These are phyloP conservation scores for Pythium rhizo-oryzae DNA, from an alignment of 352 stramenopile species.

Conservation along the genomic window DNA sequence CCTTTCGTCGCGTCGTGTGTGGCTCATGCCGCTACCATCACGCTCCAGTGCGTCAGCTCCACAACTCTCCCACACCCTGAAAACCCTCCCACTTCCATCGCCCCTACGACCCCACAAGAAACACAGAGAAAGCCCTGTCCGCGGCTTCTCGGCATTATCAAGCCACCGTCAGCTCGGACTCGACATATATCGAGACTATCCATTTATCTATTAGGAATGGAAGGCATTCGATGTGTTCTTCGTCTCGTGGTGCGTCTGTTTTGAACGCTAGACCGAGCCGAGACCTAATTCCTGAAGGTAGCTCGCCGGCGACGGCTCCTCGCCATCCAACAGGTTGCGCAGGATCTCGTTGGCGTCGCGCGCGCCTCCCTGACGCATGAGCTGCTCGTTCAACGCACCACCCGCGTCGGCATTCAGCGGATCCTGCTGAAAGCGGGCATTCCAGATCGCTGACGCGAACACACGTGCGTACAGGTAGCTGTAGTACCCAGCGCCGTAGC, in stretches of 20 bases:
- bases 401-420: conserved; percentile 67
- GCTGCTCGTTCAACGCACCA: conserved; percentile 59
- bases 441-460: conserved; percentile 91
- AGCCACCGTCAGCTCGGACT: conserved; percentile 9
- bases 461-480: conserved; percentile 91
- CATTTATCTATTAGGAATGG: conserved; percentile 28
- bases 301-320: conserved; percentile 50
- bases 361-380: conserved; percentile 87
- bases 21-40: not conserved
- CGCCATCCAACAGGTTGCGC: conserved; percentile 58
- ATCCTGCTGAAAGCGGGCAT: conserved; percentile 61
- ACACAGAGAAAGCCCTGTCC: not conserved
- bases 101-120: not conserved
- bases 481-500: conserved; percentile 93
- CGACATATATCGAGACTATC: conserved; percentile 29
- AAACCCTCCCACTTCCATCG: not conserved
- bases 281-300: conserved; percentile 81
- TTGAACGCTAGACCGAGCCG: not conserved
- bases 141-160: not conserved
- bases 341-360: conserved; percentile 89
- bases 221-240: conserved; percentile 24
- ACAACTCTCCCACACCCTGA: conserved; percentile 1
- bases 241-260: not conserved
- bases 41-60: conserved; percentile 14
- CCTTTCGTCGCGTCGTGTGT: not conserved